phyloP scores from a whole-genome alignment of 352 stramenopile genomes.

The Blastocystis sp. region DNA sequence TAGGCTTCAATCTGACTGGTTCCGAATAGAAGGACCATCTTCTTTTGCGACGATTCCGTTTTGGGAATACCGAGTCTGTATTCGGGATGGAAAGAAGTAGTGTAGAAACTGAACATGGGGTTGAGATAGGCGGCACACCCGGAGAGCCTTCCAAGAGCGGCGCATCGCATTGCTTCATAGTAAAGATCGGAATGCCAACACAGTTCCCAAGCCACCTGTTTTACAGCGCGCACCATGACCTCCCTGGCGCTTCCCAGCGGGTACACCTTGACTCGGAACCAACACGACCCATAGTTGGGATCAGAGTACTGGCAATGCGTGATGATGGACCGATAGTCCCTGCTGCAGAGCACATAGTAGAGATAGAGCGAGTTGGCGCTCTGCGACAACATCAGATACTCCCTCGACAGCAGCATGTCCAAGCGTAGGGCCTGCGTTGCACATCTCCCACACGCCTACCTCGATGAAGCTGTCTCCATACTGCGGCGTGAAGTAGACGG shows the following conservation, averaged over 20 bases:
- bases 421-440: background rate
- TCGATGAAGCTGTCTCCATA: conserved; percentile 78
- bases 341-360: background rate
- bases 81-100: background rate
- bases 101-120: background rate
- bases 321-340: background rate
- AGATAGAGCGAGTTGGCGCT: background rate
- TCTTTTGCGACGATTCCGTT: background rate
- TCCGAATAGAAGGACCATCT: conserved; percentile 1
- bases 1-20: conserved; percentile 3
- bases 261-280: background rate
- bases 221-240: background rate
- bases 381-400: background rate
- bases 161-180: background rate
- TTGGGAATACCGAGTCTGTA: background rate
- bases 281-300: background rate
- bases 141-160: background rate
- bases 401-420: background rate
- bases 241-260: background rate
- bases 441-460: background rate
- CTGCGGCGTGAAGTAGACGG: conserved; percentile 76
- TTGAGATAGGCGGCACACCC: background rate
- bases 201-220: background rate
- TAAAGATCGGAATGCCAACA: background rate
- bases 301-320: background rate